Conservation (phyloP, 2,329 filamentous ascomycete genomes). For the Leptographium wingfieldii region DNA sequence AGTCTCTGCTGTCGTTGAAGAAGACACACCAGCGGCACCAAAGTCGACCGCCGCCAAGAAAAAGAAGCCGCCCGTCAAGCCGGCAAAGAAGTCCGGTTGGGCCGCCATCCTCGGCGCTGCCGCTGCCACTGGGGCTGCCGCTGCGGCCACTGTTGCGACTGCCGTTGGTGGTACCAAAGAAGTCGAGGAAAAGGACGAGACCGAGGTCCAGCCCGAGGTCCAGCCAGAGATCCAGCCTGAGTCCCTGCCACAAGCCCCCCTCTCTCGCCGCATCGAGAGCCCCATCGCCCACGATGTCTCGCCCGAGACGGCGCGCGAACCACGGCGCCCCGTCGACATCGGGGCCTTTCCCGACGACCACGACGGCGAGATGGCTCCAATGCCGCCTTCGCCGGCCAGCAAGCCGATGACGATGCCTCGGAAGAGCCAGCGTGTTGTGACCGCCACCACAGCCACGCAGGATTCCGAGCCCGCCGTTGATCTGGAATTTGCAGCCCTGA, state of each 20-base stretch:
- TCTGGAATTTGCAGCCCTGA: slow-evolving; percentile 54
- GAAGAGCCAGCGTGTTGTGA: background rate
- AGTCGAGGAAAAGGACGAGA: background rate
- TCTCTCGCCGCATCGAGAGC: slow-evolving; percentile 1
- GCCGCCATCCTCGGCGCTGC: slow-evolving; percentile 39
- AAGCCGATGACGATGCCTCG: background rate
- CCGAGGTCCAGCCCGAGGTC: background rate
- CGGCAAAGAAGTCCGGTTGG: slow-evolving; percentile 33
- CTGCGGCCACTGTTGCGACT: slow-evolving; percentile 7
- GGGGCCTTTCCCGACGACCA: slow-evolving; percentile 1
- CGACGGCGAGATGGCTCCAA: slow-evolving; percentile 2
- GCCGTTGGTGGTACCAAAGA: background rate
- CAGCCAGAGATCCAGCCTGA: slow-evolving; percentile 10
- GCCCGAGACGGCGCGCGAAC: background rate
- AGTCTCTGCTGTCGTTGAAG: too few species aligned
- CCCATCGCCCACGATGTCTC: background rate
- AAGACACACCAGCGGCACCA: slow-evolving; percentile 10
- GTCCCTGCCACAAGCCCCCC: background rate
- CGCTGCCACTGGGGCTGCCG: slow-evolving; percentile 21
- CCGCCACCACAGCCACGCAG: background rate
- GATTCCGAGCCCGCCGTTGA: slow-evolving; percentile 28
- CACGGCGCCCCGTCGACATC: background rate
- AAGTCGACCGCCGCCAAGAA: slow-evolving; percentile 8
- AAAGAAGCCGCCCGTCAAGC: slow-evolving; percentile 1
- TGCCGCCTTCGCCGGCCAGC: background rate